Base-by-base conservation (phyloP, 495 filamentous ascomycete species). In the Penicillium angulare region DNA sequence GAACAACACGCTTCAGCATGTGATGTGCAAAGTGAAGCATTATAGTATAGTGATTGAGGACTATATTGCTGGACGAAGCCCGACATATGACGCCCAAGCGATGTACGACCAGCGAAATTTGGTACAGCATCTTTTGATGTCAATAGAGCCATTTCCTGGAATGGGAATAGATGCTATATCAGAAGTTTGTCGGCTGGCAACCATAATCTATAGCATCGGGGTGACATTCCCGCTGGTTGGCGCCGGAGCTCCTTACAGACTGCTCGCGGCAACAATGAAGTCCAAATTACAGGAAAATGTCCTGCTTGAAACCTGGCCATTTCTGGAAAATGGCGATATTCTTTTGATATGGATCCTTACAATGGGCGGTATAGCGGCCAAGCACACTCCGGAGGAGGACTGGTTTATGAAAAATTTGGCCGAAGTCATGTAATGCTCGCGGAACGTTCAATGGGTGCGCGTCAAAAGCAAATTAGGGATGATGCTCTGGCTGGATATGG, bases 181-280 rank as follows among this genome's bases (percentile, higher is more conserved):
- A 18, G 42, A 45, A 20, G 21, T 45, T 18, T 45, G 42, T 32
- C 42, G 42, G 2, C 6, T 45, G 6, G 42, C 26, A 5, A 20
- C 26, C 7, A 32, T 45, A 9, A 45, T 45, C 17, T 45, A 45
- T 27, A 45, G 42, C 15, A 21, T 45, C 26, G 26, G 42, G 4
- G 42, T 45, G 17, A 45, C 42, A 29, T 45, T 45, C 12, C 42
- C 42, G 13, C 42, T 45, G 17, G 15, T 16, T 7, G 42, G 42
- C 13, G 40, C 16, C 22, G 26, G 40, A 2, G 26, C 40, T 9
- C 40, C 42, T 7, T 45, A 32, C n/a, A 5, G 3, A n/a, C 32
- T 5, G 33, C 42, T 31, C 10, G 26, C 13, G 16, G 3, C 0
- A 12, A 12, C 13, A 15, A 12, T 45, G 13, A 13, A 31, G 17